Base-by-base conservation (phyloP, 2,329 filamentous ascomycete species). In the Graphilbum ipis-grandicollis region DNA sequence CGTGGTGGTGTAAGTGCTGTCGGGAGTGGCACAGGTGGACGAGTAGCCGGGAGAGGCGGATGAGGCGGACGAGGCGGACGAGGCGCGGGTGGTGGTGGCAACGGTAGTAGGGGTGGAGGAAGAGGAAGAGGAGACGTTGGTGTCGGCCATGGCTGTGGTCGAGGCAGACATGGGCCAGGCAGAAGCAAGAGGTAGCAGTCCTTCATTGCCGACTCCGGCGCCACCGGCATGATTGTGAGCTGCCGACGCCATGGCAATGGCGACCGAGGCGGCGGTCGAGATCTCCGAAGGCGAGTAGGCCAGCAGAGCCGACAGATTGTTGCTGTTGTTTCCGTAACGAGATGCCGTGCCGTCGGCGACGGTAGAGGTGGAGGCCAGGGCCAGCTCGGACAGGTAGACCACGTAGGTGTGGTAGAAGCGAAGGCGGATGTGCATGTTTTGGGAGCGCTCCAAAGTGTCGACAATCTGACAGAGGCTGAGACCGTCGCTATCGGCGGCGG, bases 351-450 rank as follows among this genome's bases (percentile, higher is more conserved):
- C 28, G 9, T 4, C 12, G 18, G 9, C 13, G 2, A 10, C n/a
- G 17, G 4, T 8, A 25, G n/a, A 19, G 22, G 10, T 13, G 28
- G 38, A 23, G 8, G 31, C 36, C 21, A 32, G 33, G 10, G 25
- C 34, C 28, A 41, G 35, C 17, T 37, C 37, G 4, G 38, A 34
- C 18, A 43, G 31, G 28, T 40, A 44, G 7, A 28, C 8, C 13
- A 43, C 36, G 31, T 44, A 43, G 4, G 34, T 29, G 18, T 30
- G 31, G 33, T 31, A 40, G 37, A 41, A 44, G 19, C 39, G 35
- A 19, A 40, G 30, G 30, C 31, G 25, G 2, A 36, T 30, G 37
- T 41, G 39, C 21, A 34, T 25, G 37, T 43, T 39, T 30, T 28
- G 31, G 10, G 41, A 34, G 2, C 15, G 13, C 37, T 43, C 39